Base-by-base conservation (phyloP, 2,329 filamentous ascomycete species). In the Sordariomycetes sp. region DNA sequence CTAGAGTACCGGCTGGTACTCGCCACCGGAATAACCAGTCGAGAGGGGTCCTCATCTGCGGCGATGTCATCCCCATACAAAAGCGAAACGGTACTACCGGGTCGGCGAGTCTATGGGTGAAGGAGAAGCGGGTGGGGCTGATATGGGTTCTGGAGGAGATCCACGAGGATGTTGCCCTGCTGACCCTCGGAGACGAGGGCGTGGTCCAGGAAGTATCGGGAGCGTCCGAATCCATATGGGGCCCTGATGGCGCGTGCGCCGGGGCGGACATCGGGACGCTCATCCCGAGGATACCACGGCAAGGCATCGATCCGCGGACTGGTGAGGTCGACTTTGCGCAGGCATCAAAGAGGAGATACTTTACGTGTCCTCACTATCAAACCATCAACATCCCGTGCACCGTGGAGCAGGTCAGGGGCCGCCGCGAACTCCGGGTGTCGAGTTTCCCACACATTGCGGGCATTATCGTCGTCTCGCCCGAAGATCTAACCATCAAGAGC, bases 141-240 rank as follows among this genome's bases (percentile, higher is more conserved):
- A 97, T 99, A 60, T 99, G 94, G 94, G 94, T 99, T 10, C 73
- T 99, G 2, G 94, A 99, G 69, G 94, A 99, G 71, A 97, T 99
- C 60, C 89, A 92, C 57, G 94, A 99, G 70, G 91, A 99, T 67
- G 85, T 94, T 45, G 90, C 89, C 3, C 81, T 83, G 60, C 72
- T 99, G 51, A 79, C 76, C 12, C 78, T 95, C 22, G 88, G 95
- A 66, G 85, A 90, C 58, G 84, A 89, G 32, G 90, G 90, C 50
- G 78, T 80, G 51, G 80, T 96, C 20, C 78, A 82, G 32, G 82
- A 79, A 55, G 78, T 87, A 42, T 78, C 79, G 2, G 92, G 92
- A n/a, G 81, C 87, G n/a, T 81, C 82, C n/a, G 82, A 84, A 58
- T 81, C 86, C 24, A 95, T 97, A 55, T 99, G 92, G 86, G 91